phyloP scores from a whole-genome alignment of 176 grass and related monocot species.

The Dactylis glomerata region DNA sequence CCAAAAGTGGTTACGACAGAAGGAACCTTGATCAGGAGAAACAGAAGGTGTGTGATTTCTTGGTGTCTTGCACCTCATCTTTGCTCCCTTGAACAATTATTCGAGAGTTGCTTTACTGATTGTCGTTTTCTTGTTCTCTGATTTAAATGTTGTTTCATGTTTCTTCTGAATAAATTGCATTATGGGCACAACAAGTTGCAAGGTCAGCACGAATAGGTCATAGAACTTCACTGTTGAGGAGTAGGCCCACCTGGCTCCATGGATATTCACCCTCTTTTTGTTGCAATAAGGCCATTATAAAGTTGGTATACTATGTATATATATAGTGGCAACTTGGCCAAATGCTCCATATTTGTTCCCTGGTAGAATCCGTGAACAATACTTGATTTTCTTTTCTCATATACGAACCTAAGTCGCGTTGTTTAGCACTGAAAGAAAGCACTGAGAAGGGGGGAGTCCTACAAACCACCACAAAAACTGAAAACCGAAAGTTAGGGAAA shows the following conservation, averaged over 20 bases:
- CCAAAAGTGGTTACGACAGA: neutral
- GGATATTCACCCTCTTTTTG: neutral
- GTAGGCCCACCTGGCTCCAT: neutral
- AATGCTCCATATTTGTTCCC: neutral
- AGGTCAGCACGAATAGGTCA: neutral
- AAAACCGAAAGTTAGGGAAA: neutral
- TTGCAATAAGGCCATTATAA: neutral
- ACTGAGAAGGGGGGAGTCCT: neutral
- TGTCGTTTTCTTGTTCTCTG: neutral
- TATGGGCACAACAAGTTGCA: neutral
- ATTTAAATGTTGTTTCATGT: neutral
- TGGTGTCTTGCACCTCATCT: neutral
- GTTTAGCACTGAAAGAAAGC: neutral
- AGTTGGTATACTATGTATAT: neutral
- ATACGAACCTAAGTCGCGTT: neutral
- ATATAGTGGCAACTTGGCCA: neutral
- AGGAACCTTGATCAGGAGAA: conserved; percentile 9
- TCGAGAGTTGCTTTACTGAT: neutral
- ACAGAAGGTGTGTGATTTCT: neutral
- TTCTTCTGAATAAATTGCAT: neutral
- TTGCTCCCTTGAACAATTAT: neutral
- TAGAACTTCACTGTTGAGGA: neutral
- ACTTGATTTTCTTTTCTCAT: neutral
- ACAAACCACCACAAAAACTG: neutral
- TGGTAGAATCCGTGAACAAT: neutral